Evolutionary conservation across 441 rosid species (phyloP), one percentile per base, ranked within the genome.

Genomic region (Macaranga tanarius): DNA sequence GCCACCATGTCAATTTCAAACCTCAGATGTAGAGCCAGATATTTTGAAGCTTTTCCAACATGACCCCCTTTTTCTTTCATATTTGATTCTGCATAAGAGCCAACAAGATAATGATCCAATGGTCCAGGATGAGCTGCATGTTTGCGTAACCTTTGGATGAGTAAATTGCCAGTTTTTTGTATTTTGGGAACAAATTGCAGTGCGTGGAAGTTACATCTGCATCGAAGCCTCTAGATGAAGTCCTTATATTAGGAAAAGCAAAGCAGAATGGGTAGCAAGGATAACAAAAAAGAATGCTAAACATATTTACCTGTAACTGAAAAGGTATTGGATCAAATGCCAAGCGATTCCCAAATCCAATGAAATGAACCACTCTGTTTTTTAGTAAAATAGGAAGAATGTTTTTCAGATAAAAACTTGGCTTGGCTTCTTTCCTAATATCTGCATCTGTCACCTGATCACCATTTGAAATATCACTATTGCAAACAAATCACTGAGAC

Each of bases 1-100:
- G 99, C 98, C 38, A 93, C 95, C 99, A 96, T 96, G 70, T 96
- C 98, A 11, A 96, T 92, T 84, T 96, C 99, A 74, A 93, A 96
- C 73, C 99, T 87, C 75, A 96, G 84, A 77, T 93, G 99, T 44
- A 96, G 62, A 55, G 97, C 91, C 72, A 96, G 86, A 81, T 89
- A 96, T 83, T 72, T 89, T 31, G 96, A 86, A 78, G 87, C 79
- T 76, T 90, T 93, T 51, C 51, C 79, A 10, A 81, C 69, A 67
- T 52, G 85, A 67, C 76, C 81, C 0, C 62, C 69, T 75, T 84
- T 83, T 72, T 59, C 86, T 68, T 87, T 80, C 72, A 74, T 54
- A 47, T 80, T 79, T 42, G 84, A 77, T 4, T 89, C 85, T 10
- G 89, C 88, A 77, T 70, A 86, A 44, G 93, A 82, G 75, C 97